Conservation (phyloP, 2,329 filamentous ascomycete genomes). For the Fusarium luffae region DNA sequence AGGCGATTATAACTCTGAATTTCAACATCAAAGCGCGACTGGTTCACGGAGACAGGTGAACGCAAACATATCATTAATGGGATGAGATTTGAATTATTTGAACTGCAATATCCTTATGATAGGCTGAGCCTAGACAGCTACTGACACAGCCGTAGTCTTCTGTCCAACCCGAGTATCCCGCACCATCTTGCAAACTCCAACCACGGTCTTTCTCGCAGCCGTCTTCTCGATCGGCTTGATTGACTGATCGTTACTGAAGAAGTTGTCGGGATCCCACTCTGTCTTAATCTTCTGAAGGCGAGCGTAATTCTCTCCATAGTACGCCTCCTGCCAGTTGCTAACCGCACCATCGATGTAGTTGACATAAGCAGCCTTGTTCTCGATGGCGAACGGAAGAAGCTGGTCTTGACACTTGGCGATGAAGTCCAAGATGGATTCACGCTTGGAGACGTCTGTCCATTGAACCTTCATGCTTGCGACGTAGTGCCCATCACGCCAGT, state of each 20-base stretch:
- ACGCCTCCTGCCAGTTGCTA: background rate
- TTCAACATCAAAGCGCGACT: no score
- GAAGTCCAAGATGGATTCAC: background rate
- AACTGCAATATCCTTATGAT: no score
- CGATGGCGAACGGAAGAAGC: background rate
- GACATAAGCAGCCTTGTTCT: background rate
- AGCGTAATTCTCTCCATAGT: background rate
- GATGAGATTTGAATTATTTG: no score
- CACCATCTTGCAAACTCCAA: accelerated
- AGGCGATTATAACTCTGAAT: no score
- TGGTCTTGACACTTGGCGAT: background rate
- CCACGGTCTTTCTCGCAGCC: accelerated
- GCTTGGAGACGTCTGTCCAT: background rate
- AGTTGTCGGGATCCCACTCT: background rate
- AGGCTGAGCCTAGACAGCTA: background rate
- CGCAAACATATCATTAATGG: no score
- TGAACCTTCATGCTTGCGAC: background rate
- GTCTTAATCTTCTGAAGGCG: background rate
- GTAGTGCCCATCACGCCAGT: background rate
- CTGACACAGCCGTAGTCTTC: accelerated
- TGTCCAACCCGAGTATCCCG: accelerated
- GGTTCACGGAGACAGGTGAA: no score
- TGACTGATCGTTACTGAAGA: background rate
- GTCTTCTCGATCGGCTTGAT: background rate
- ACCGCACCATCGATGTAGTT: background rate